A percentile compares a stretch with the other conserved stretches of the same genome.
Evolutionary conservation across 768 basidiomycete species (phyloP).

Genomic region (Lactarius hatsudake): DNA sequence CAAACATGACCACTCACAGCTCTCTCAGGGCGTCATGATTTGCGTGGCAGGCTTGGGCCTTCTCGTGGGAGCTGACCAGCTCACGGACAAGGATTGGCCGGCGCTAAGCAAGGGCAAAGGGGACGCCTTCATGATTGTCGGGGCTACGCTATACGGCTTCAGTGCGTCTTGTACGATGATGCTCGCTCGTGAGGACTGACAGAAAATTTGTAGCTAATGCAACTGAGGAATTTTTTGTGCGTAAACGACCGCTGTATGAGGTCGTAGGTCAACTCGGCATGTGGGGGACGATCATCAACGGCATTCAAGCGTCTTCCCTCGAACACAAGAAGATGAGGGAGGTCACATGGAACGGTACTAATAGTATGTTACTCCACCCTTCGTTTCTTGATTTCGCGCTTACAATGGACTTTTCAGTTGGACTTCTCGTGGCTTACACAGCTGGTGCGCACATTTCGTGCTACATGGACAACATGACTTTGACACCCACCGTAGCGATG

Average conservation of each 20-base stretch:
- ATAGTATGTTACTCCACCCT: slow-evolving; percentile 45
- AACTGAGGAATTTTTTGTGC: slow-evolving; percentile 85
- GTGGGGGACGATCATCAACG: slow-evolving; percentile 79
- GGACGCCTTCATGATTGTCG: slow-evolving; percentile 83
- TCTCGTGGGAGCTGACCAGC: slow-evolving; percentile 73
- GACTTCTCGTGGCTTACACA: slow-evolving; percentile 52
- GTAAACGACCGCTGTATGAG: slow-evolving; percentile 77
- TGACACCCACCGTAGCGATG: slow-evolving; percentile 51
- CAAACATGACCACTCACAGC: neutral
- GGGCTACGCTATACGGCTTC: slow-evolving; percentile 83
- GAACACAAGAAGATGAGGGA: slow-evolving; percentile 66
- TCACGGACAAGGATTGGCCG: slow-evolving; percentile 73
- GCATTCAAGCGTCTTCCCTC: slow-evolving; percentile 70
- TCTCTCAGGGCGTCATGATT: slow-evolving; percentile 60
- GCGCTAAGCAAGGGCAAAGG: slow-evolving; percentile 69
- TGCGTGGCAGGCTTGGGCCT: slow-evolving; percentile 75
- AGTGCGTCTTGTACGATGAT: slow-evolving; percentile 47
- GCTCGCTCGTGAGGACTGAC: neutral
- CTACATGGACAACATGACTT: neutral
- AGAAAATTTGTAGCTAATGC: slow-evolving; percentile 59
- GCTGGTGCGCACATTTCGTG: slow-evolving; percentile 32
- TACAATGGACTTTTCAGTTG: slow-evolving; percentile 38
- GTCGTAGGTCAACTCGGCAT: slow-evolving; percentile 85
- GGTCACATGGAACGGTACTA: slow-evolving; percentile 71
- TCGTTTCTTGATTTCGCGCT: neutral